A percentile compares a stretch with the other conserved stretches of the same genome.
phyloP scores from a whole-genome alignment of 2,329 filamentous ascomycete species.

The Purpureocillium lavendulum region DNA sequence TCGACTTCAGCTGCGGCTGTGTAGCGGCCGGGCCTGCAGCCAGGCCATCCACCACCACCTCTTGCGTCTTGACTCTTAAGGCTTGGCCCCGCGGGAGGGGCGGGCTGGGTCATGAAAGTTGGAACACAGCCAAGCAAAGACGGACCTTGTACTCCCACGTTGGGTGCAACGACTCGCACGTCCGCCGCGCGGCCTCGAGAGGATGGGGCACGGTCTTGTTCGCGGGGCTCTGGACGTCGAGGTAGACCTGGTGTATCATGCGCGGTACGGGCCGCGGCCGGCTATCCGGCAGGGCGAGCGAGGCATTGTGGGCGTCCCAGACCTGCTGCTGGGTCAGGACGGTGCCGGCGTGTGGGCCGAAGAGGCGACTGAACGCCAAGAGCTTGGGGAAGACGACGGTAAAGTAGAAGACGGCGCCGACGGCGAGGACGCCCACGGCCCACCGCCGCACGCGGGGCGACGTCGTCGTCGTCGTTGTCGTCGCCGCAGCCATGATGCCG shows the following conservation, averaged over 20 bases:
- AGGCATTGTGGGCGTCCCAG: background rate
- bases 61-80: too few relatives aligned
- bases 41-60: too few relatives aligned
- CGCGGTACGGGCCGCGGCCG: constrained; percentile 3
- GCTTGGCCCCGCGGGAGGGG: too few relatives aligned
- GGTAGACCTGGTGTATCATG: constrained; percentile 5
- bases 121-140: too few relatives aligned
- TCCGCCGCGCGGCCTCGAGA: background rate
- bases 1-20: too few relatives aligned
- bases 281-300: background rate
- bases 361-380: background rate
- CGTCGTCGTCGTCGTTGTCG: background rate
- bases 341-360: constrained; percentile 4
- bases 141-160: constrained; percentile 7
- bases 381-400: background rate
- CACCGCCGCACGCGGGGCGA: constrained; percentile 1
- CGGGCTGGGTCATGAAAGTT: too few relatives aligned
- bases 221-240: constrained; percentile 1
- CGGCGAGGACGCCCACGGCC: background rate
- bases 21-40: too few relatives aligned
- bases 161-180: constrained; percentile 2
- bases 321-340: constrained; percentile 4
- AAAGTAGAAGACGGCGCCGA: background rate
- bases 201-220: constrained; percentile 4
- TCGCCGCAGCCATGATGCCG: background rate